These are phyloP conservation scores for Leishmania mexicana DNA, from an alignment of 208 protist species.

Conservation along the genomic window DNA sequence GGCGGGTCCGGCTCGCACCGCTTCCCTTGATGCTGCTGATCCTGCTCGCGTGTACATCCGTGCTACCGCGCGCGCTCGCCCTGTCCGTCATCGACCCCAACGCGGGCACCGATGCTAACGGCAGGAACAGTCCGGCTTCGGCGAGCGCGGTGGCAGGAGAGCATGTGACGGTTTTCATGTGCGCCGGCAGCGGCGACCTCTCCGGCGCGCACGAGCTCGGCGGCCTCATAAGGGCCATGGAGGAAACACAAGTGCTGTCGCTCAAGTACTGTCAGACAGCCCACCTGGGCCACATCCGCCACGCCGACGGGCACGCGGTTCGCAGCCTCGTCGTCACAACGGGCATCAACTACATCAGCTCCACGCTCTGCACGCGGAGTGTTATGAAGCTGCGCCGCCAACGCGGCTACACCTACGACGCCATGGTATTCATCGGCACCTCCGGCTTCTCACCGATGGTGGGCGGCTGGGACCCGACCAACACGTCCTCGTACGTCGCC, in stretches of 20 bases:
- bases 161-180: conserved; percentile 41
- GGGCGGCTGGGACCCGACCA: conserved; percentile 58
- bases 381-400: conserved; percentile 34
- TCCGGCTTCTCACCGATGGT: conserved; percentile 63
- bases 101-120: background rate
- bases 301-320: conserved; percentile 35
- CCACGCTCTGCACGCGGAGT: conserved; percentile 44
- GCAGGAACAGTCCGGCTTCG: background rate
- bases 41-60: conserved; percentile 20
- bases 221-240: conserved; percentile 40
- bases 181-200: conserved; percentile 43
- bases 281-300: conserved; percentile 41
- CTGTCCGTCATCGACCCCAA: conserved; percentile 4
- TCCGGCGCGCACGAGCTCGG: conserved; percentile 48
- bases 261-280: conserved; percentile 51
- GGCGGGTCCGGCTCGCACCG: background rate
- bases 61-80: conserved; percentile 9
- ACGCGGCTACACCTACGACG: conserved; percentile 25
- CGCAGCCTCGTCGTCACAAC: conserved; percentile 50
- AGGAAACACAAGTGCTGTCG: conserved; percentile 22
- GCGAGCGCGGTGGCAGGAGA: background rate
- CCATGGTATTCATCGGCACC: conserved; percentile 63
- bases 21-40: conserved; percentile 6
- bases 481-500: conserved; percentile 32
- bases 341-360: conserved; percentile 54